Base-by-base conservation (phyloP, 2,329 filamentous ascomycete species). In the Parafenestella ontariensis region DNA sequence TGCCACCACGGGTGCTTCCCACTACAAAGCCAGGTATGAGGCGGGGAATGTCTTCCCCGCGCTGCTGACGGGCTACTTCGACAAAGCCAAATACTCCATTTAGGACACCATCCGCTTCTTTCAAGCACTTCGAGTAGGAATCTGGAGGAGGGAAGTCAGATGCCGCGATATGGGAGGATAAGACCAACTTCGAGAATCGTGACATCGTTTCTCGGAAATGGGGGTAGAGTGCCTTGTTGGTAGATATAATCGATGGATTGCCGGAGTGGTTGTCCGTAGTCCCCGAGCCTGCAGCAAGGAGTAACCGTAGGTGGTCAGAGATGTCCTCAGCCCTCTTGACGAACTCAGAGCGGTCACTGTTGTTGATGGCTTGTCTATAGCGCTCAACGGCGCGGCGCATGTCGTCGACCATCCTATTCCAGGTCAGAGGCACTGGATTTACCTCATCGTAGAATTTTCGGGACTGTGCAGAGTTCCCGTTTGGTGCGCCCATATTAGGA, bases 131-230 rank as follows among this genome's bases (percentile, higher is more conserved):
- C 49, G 95, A 89, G 57, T 94, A 90, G 0, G 94, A 96, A 76
- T 99, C 95, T 15, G 91, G 88, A 49, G 94, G 92, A 8, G 94
- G 93, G 87, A 92, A 98, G 78, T 99, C 95, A 29, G 94, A 91
- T 5, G 94, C 92, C 34, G 95, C 95, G 72, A 99, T 97, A 73
- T 99, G 95, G 13, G 95, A 98, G 2, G 95, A 99, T 44, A 99
- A 88, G 40, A 99, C 95, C 9, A 99, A 83, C 76, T 99, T 99
- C n/a, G 95, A 98, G 75, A 99, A 99, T 68, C 96, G 93, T 40
- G 95, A 98, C 95, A 99, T 99, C 88, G 98, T 98, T 73, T 98
- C 95, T 49, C 95, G 85, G 78, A 99, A 99, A 76, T 98, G 93
- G 21, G 95, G 95, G 71, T 98, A 98, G 15, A 99, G 81, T 0